Conservation (phyloP, 108 stramenopile species). For the Pseudonitzschia pungens region DNA sequence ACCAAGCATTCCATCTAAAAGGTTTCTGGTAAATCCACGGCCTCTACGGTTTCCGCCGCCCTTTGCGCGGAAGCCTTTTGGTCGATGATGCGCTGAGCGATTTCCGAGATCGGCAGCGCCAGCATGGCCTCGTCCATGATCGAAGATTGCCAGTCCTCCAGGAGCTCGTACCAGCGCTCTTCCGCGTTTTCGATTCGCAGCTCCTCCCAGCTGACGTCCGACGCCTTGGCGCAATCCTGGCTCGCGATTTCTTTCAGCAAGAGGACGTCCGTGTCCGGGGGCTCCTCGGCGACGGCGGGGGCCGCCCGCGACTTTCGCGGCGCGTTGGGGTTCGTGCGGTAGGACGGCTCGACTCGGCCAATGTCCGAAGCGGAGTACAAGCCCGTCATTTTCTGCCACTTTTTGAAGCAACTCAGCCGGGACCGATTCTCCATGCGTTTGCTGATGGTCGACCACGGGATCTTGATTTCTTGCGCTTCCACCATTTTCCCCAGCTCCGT, state of each 20-base stretch:
- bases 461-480: slow-evolving; percentile 44
- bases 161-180: slow-evolving; percentile 47
- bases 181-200: slow-evolving; percentile 28
- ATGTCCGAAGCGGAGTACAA: slow-evolving; percentile 20
- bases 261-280: slow-evolving; percentile 26
- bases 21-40: slow-evolving; percentile 44
- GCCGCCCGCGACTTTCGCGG: too few relatives aligned
- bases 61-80: slow-evolving; percentile 41
- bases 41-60: slow-evolving; percentile 63
- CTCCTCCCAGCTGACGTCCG: slow-evolving; percentile 38
- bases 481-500: slow-evolving; percentile 59
- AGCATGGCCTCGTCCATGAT: slow-evolving; percentile 23
- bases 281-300: background rate
- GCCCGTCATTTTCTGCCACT: slow-evolving; percentile 38
- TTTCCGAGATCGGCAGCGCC: slow-evolving; percentile 29
- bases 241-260: slow-evolving; percentile 23
- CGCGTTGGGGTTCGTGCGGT: background rate
- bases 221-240: background rate
- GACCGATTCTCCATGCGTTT: slow-evolving; percentile 72
- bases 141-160: slow-evolving; percentile 47
- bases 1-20: too few relatives aligned
- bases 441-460: slow-evolving; percentile 67
- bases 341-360: slow-evolving; percentile 18
- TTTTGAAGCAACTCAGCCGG: slow-evolving; percentile 67
- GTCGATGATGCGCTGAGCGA: slow-evolving; percentile 37